phyloP scores from a whole-genome alignment of 768 basidiomycete genomes.

The Gloeostereum incarnatum region DNA sequence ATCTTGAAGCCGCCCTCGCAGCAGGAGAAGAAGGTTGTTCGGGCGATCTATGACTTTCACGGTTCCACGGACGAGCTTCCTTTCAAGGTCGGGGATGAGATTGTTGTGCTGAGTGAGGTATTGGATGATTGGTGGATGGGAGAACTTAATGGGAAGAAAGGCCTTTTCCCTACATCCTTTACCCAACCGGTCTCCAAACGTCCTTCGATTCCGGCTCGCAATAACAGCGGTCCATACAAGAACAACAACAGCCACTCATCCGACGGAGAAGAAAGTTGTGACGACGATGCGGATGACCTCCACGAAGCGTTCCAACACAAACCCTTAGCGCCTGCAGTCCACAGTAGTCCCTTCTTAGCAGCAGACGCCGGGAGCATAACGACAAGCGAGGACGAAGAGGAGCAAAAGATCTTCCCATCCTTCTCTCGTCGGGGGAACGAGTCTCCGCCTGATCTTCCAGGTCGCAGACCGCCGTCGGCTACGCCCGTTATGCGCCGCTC shows the following conservation, averaged over 20 bases:
- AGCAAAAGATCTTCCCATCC: not conserved
- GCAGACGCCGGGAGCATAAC: constrained; percentile 24
- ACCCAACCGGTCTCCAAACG: constrained; percentile 42
- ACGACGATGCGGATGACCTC: constrained; percentile 33
- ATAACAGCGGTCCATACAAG: too few relatives aligned
- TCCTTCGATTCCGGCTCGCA: constrained; percentile 16
- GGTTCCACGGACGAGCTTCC: constrained; percentile 73
- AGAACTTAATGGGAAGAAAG: constrained; percentile 56
- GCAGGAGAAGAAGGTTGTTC: constrained; percentile 45
- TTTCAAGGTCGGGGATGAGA: constrained; percentile 67
- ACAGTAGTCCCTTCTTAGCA: constrained; percentile 34
- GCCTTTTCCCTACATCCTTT: constrained; percentile 77
- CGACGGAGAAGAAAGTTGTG: constrained; percentile 13
- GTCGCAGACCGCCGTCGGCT: too few relatives aligned
- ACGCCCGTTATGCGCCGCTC: too few relatives aligned
- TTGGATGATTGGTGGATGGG: constrained; percentile 92
- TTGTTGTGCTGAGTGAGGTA: constrained; percentile 71
- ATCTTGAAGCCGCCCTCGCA: constrained; percentile 43
- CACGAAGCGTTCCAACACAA: constrained; percentile 37
- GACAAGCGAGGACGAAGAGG: constrained; percentile 6
- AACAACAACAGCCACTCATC: constrained; percentile 15
- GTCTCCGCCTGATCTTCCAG: too few relatives aligned
- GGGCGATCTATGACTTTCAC: constrained; percentile 67
- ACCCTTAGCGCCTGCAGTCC: constrained; percentile 25
- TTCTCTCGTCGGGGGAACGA: constrained; percentile 1